Evolutionary conservation across 352 stramenopile species (phyloP), one percentile per base, ranked within the genome.

Genomic region (Thraustochytrium striatum): DNA sequence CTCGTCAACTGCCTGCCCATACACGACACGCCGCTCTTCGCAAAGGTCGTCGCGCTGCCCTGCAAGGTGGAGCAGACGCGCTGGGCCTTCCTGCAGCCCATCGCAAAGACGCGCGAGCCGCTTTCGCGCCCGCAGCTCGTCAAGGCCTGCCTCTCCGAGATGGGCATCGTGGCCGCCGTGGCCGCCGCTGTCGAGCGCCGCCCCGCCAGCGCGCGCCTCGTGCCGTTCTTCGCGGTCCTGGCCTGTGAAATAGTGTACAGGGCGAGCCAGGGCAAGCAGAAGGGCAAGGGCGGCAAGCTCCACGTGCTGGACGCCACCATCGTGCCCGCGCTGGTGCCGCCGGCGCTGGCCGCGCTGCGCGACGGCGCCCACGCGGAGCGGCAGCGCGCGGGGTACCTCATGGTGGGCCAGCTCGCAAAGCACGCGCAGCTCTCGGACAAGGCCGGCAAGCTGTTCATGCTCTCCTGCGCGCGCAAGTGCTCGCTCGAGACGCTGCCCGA

Each of bases 1-100:
- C 1, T 75, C 2, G 19, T 25, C 11, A 61, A 43, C 50, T 39
- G 41, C 11, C 65, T 75, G 3, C 65, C 65, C 21, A 61, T 28
- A 30, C 65, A 75, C 39, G 65, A 75, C 50, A 75, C 65, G 50
- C 32, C 43, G 11, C 30, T 75, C 65, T 75, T 75, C 30, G 25
- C 7, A 16, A 58, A 61, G 25, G 65, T 75, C 2, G 36, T 75
- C 16, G 28, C n/a, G 16, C 65, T 75, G 0, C 65, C 65, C 0
- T n/a, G n/a, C 1, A 13, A 9, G 0, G 44, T 75, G 52, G 21
- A 62, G 35, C 8, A 70, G 11, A 75, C 65, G 52, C 44, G 52
- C 25, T 75, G 65, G 65, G 65, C 65, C 44, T 75, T 75, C 52
- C 52, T 75, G 39, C n/a, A 43, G 25, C 65, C 58, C 41, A 16